Base-by-base conservation (phyloP, 108 stramenopile species). In the Aurantiochytrium sp. region DNA sequence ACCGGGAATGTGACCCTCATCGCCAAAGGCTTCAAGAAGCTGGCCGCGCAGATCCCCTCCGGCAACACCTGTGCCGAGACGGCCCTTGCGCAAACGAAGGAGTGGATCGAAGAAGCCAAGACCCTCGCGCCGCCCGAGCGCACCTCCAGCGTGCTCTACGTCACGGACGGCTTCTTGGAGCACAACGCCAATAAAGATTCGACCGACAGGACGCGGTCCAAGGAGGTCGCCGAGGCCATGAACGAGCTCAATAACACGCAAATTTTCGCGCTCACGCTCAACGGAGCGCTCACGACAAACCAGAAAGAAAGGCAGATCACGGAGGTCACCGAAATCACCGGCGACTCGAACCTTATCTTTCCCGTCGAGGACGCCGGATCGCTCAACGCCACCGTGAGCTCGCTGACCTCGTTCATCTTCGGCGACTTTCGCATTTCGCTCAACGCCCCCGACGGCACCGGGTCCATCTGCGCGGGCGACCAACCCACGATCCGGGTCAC, bases 281-380 rank as follows among this genome's bases (percentile, higher is more conserved):
- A 6, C 30, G 73, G 45, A 12, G 39, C 10, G 21, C 2, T 41
- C 17, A 48, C 36, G 12, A 1, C 10, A 3, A 42, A 37, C 42
- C 8, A 2, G 73, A 15, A 65, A 34, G 4, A 4, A 0, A 1
- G 24, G 34, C 59, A 65, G 59, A 15, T 65, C 34, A 2, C 8
- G 59, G 73, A 81, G 73, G 45, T 81, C 2, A 24, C 73, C 12
- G 45, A 81, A n/a, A 81, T 81, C 73, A 81, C 73, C n/a, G 73
- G 39, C 39, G 39, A 42, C 45, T 17, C 39, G 15, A 48, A 24
- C 45, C 73, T 12, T 5, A 81, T 81, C 30, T 81, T 48, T 30
- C 42, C 39, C 45, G 73, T 48, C 45, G 73, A 48, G 6, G 45
- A 48, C 73, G 42, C 45, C 10, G 30, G 27, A 6, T 22, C 73